Conservation (phyloP, 768 basidiomycete species). For the Lactarius trivialis region DNA sequence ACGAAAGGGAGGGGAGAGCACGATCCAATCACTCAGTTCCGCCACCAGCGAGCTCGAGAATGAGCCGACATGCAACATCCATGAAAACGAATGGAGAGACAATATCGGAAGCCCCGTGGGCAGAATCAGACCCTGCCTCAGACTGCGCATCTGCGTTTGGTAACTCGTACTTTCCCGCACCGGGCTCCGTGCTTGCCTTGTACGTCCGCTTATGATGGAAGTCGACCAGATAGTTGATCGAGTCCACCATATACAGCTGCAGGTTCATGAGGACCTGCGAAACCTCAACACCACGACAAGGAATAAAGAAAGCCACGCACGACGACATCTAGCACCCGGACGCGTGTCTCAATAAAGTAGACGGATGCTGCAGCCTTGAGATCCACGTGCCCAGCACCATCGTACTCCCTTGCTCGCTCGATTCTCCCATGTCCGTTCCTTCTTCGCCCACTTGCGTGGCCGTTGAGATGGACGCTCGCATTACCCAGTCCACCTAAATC, state of each 20-base stretch:
- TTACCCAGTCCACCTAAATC: constrained; percentile 68
- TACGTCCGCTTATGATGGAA: constrained; percentile 98
- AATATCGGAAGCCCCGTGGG: constrained; percentile 52
- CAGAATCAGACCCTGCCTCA: constrained; percentile 50
- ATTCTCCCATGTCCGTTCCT: constrained; percentile 38
- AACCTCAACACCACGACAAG: not conserved
- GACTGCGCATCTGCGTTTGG: constrained; percentile 43
- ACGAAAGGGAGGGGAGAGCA: not conserved
- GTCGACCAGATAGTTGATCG: constrained; percentile 93
- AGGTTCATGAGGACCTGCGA: constrained; percentile 90
- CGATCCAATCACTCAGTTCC: constrained; percentile 24
- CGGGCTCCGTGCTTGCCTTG: constrained; percentile 59
- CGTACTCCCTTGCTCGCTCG: constrained; percentile 56
- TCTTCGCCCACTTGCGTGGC: constrained; percentile 25
- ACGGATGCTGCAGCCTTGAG: constrained; percentile 66
- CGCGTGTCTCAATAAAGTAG: constrained; percentile 92
- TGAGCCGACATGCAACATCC: constrained; percentile 90
- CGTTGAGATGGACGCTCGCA: constrained; percentile 25
- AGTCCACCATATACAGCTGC: constrained; percentile 94
- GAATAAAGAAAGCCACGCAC: constrained; percentile 41
- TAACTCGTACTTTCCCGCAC: constrained; percentile 68
- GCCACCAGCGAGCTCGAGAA: constrained; percentile 85
- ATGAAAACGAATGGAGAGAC: constrained; percentile 92
- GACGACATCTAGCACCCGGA: constrained; percentile 84
- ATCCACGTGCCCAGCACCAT: constrained; percentile 51